A percentile compares a stretch with the other conserved stretches of the same genome.
Conservation (phyloP, 257 asterid genomes). For the Plantago major region DNA sequence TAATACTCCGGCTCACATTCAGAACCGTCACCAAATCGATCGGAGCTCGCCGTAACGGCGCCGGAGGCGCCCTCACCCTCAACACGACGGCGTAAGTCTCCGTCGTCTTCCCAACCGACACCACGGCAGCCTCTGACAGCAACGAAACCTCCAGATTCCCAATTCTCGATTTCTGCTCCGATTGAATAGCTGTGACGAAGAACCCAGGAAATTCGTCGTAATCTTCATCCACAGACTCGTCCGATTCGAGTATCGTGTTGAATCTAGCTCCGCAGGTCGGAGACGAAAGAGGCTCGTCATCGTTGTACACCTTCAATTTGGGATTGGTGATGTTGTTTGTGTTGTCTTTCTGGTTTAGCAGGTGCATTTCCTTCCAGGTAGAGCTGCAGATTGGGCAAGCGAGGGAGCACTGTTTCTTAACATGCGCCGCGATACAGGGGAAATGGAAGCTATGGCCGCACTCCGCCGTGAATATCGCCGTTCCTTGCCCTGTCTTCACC, state of each 20-base stretch:
- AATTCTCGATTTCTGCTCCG: not conserved
- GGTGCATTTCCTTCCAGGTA: conserved; percentile 73
- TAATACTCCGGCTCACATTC: conserved; percentile 61
- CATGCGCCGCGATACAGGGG: conserved; percentile 76
- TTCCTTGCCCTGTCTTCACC: conserved; percentile 81
- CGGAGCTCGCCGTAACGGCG: conserved; percentile 49
- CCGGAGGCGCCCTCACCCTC: conserved; percentile 64
- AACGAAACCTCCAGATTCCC: conserved; percentile 46
- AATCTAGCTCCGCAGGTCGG: conserved; percentile 65
- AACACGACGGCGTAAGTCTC: conserved; percentile 68
- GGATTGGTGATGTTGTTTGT: conserved; percentile 3
- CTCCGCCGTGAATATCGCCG: conserved; percentile 97
- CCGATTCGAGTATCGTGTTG: conserved; percentile 84
- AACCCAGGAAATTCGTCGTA: conserved; percentile 80
- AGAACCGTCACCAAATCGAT: conserved; percentile 80
- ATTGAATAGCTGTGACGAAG: conserved; percentile 15
- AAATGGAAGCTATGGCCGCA: conserved; percentile 91
- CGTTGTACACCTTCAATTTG: conserved; percentile 70
- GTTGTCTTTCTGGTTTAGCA: conserved; percentile 17
- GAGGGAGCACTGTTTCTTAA: conserved; percentile 56
- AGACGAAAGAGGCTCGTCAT: conserved; percentile 84
- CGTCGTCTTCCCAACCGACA: conserved; percentile 58
- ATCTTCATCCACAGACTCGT: conserved; percentile 59
- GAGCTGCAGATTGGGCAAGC: conserved; percentile 70
- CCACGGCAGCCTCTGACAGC: conserved; percentile 67